Evolutionary conservation across 2,329 filamentous ascomycete genomes (phyloP).

Genomic region (Aspergillus candidus): DNA sequence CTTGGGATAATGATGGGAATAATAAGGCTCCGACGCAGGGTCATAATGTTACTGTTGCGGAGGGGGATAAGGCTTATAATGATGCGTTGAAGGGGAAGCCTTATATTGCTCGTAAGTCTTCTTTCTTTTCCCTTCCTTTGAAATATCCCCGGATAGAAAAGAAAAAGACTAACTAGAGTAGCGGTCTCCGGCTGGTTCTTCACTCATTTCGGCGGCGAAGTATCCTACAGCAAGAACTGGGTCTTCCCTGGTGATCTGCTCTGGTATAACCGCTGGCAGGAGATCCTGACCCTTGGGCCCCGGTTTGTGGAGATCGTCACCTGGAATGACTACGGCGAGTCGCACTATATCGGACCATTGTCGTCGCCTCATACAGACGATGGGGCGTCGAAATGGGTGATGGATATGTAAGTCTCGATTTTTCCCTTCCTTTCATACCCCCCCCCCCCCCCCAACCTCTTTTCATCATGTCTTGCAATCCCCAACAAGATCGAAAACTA

Average conservation of each 20-base stretch:
- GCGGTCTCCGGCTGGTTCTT: constrained; percentile 48
- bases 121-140: not conserved
- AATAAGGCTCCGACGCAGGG: constrained; percentile 46
- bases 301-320: constrained; percentile 46
- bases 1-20: constrained; percentile 38
- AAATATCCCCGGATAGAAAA: not conserved
- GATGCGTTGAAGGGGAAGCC: constrained; percentile 34
- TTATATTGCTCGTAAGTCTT: constrained; percentile 44
- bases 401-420: constrained; percentile 39
- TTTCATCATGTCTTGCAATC: too few species aligned
- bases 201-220: constrained; percentile 44
- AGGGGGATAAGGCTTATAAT: constrained; percentile 32
- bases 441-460: too few species aligned
- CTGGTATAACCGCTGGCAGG: constrained; percentile 40
- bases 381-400: constrained; percentile 45
- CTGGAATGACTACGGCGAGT: constrained; percentile 52
- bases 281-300: constrained; percentile 42
- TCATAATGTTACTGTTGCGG: constrained; percentile 36
- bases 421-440: too few species aligned
- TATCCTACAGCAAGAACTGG: constrained; percentile 49
- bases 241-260: constrained; percentile 42
- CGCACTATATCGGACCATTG: constrained; percentile 50
- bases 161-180: constrained; percentile 8
- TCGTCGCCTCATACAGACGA: constrained; percentile 35
- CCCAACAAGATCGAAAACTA: too few species aligned